phyloP scores from a whole-genome alignment of 2,329 filamentous ascomycete species.

The Pyrenochaeta sp. region DNA sequence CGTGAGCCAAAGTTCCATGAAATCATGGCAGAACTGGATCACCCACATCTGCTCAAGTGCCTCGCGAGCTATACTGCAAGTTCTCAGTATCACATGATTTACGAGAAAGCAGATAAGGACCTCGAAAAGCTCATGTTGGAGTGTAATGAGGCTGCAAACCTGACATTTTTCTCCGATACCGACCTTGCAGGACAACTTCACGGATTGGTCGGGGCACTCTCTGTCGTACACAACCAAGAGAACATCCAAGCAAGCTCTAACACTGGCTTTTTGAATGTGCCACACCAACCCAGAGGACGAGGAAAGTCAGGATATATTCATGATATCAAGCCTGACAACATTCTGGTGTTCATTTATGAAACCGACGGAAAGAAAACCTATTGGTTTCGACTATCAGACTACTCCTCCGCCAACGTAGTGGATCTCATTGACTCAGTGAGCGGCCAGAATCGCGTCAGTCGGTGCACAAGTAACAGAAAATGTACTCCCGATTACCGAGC shows the following conservation, averaged over 20 bases:
- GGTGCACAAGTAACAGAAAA: not conserved
- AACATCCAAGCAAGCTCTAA: not conserved
- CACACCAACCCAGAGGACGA: not conserved
- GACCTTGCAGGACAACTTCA: conserved; percentile 6
- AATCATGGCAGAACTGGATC: conserved; percentile 10
- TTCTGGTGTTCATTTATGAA: conserved; percentile 38
- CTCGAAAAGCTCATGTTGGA: conserved; percentile 6
- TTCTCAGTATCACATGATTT: conserved; percentile 17
- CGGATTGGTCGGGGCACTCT: conserved; percentile 6
- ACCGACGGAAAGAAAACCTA: conserved; percentile 1
- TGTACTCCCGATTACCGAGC: conserved; percentile 12
- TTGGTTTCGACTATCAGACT: conserved; percentile 14
- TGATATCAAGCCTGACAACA: conserved; percentile 56
- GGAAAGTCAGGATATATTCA: conserved; percentile 30
- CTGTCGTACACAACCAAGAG: conserved; percentile 13
- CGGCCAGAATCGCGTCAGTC: conserved; percentile 1
- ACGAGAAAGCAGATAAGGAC: conserved; percentile 13
- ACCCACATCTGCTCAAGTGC: conserved; percentile 23
- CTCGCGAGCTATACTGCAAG: conserved; percentile 21
- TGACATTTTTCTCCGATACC: not conserved
- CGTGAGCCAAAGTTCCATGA: conserved; percentile 12
- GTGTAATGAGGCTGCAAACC: conserved; percentile 10
- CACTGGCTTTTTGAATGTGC: not conserved
- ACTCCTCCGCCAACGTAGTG: conserved; percentile 11
- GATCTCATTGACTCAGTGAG: not conserved